Conservation (phyloP, 2,329 filamentous ascomycete species). For the Balansia obtecta region DNA sequence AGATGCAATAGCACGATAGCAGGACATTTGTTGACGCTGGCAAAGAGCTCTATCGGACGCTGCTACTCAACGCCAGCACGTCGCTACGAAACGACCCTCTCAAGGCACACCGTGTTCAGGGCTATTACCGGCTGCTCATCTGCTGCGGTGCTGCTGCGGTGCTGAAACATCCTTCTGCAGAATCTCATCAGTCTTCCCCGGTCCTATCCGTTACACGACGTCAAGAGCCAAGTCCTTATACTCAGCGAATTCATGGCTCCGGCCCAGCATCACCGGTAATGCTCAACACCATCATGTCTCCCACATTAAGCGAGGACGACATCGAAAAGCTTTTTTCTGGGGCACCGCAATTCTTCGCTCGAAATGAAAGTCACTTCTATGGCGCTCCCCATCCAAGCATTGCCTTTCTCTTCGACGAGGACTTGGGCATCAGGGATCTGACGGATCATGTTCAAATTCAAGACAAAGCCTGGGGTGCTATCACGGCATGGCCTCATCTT, state of each 20-base stretch:
- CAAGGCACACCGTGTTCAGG: background rate
- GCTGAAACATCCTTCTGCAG: background rate
- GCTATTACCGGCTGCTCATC: background rate
- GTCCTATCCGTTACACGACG: background rate
- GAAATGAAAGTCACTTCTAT: constrained; percentile 45
- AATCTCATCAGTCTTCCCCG: background rate
- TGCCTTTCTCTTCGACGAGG: constrained; percentile 55
- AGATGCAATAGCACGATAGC: background rate
- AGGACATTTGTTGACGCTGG: background rate
- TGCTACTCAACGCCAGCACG: background rate
- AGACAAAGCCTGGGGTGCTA: constrained; percentile 48
- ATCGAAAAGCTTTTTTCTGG: constrained; percentile 62
- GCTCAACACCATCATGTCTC: constrained; percentile 42
- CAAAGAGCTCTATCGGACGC: background rate
- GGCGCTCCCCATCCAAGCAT: constrained; percentile 50
- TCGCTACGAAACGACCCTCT: background rate
- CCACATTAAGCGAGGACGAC: constrained; percentile 44
- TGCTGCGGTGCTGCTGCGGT: background rate
- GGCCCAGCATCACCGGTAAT: constrained; percentile 24
- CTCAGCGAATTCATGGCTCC: constrained; percentile 1
- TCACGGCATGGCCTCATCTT: constrained; percentile 52
- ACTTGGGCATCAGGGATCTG: constrained; percentile 47
- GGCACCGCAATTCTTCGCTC: constrained; percentile 59
- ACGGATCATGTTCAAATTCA: constrained; percentile 53
- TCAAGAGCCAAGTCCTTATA: background rate